A percentile compares a stretch with the other conserved stretches of the same genome.
Conservation (phyloP, 179 eudicot genomes). For the Beta corolliflora region DNA sequence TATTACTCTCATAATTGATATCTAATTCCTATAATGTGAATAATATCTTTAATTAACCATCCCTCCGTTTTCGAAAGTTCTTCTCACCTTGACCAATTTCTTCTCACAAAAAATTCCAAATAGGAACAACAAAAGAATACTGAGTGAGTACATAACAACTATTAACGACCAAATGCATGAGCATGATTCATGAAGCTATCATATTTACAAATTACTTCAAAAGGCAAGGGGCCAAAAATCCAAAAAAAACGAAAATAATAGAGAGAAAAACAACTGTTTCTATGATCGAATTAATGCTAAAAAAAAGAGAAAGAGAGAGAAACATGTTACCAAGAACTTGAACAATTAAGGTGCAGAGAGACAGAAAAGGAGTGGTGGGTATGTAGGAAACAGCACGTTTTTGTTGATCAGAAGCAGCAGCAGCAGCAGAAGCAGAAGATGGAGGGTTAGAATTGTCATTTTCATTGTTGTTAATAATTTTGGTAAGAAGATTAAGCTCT, state of each 20-base stretch:
- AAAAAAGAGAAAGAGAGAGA: background rate
- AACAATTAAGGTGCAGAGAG: slow-evolving; percentile 5
- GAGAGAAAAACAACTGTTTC: too few relatives aligned
- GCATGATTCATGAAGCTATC: background rate
- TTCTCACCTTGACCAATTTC: too few relatives aligned
- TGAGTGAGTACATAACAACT: too few relatives aligned
- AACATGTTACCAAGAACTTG: background rate
- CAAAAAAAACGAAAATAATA: background rate
- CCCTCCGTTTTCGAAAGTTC: too few relatives aligned
- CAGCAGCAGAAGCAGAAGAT: background rate
- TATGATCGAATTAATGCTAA: too few relatives aligned
- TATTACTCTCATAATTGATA: too few relatives aligned
- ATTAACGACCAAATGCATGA: background rate
- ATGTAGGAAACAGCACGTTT: background rate
- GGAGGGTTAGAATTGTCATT: background rate
- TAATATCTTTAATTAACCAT: too few relatives aligned
- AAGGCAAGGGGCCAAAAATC: background rate
- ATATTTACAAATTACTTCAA: background rate
- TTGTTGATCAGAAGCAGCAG: slow-evolving; percentile 4
- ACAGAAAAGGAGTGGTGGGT: slow-evolving; percentile 2
- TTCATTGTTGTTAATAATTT: background rate
- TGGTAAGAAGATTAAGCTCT: slow-evolving; percentile 5
- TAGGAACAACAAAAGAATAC: too few relatives aligned
- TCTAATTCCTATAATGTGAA: too few relatives aligned
- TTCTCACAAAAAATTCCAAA: too few relatives aligned